phyloP scores from a whole-genome alignment of 345 rosid species.

The Alliaria petiolata region DNA sequence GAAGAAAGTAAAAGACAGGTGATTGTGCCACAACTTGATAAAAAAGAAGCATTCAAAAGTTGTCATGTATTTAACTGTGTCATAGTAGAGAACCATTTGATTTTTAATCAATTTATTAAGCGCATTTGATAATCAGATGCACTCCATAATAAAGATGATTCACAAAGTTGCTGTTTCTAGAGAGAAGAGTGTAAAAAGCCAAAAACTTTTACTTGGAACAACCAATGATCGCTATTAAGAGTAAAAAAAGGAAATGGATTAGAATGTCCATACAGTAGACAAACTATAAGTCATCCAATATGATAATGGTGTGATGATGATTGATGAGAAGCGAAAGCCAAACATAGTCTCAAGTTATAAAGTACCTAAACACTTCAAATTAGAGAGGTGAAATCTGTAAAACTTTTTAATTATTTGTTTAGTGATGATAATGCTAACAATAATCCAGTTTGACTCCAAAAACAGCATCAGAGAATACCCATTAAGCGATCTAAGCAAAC shows the following conservation, averaged over 20 bases:
- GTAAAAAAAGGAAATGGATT: background rate
- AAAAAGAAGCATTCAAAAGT: background rate
- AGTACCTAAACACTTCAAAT: too few species aligned
- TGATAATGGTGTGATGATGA: background rate
- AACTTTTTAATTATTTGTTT: too few species aligned
- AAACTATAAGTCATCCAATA: background rate
- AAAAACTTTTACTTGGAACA: background rate
- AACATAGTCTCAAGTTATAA: background rate
- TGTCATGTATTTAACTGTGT: background rate
- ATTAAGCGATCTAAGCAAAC: too few species aligned
- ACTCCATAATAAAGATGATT: background rate
- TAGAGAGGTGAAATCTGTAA: too few species aligned
- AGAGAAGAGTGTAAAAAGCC: background rate
- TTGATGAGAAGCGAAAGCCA: too few species aligned
- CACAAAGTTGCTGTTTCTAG: too few species aligned
- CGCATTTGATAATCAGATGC: background rate
- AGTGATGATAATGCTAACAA: too few species aligned
- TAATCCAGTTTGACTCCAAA: too few species aligned
- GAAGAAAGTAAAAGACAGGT: background rate
- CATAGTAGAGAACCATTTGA: background rate
- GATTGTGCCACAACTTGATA: slow-evolving; percentile 8
- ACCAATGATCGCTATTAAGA: background rate
- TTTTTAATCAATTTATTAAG: background rate
- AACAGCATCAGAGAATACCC: too few species aligned
- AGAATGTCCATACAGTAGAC: background rate